A percentile compares a stretch with the other conserved stretches of the same genome.
Conservation (phyloP, 345 rosid genomes). For the Draba incana region DNA sequence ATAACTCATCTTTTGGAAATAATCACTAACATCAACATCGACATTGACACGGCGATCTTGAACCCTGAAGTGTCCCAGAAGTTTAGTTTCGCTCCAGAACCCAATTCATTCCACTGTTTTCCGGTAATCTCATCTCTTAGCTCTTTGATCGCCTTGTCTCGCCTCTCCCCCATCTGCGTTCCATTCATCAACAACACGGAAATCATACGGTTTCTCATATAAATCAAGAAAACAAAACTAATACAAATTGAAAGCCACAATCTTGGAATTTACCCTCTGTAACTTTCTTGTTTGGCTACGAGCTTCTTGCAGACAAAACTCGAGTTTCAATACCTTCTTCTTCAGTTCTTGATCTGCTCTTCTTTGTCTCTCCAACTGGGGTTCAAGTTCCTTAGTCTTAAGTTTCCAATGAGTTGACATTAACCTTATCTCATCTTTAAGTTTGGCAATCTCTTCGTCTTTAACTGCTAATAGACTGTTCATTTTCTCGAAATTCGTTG, state of each 20-base stretch:
- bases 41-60: slow-evolving; percentile 82
- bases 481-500: slow-evolving; percentile 62
- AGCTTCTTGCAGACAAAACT: slow-evolving; percentile 83
- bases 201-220: slow-evolving; percentile 10
- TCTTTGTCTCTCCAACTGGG: slow-evolving; percentile 82
- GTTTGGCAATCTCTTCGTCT: slow-evolving; percentile 65
- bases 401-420: slow-evolving; percentile 82
- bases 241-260: slow-evolving; percentile 2
- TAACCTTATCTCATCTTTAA: slow-evolving; percentile 66
- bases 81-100: slow-evolving; percentile 50
- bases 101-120: slow-evolving; percentile 45
- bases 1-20: slow-evolving; percentile 67
- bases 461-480: slow-evolving; percentile 55
- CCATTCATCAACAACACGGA: background rate
- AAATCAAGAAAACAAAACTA: background rate
- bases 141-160: slow-evolving; percentile 80
- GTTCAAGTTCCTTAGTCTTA: slow-evolving; percentile 68
- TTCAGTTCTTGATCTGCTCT: slow-evolving; percentile 77
- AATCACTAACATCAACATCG: slow-evolving; percentile 78
- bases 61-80: slow-evolving; percentile 88
- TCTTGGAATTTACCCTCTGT: slow-evolving; percentile 56
- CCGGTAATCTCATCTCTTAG: slow-evolving; percentile 64
- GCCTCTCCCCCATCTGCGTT: slow-evolving; percentile 74
- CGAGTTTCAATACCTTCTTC: slow-evolving; percentile 74
- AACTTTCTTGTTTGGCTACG: slow-evolving; percentile 73